phyloP scores from a whole-genome alignment of 176 grass and related monocot genomes.

The Aegilops bicornis region DNA sequence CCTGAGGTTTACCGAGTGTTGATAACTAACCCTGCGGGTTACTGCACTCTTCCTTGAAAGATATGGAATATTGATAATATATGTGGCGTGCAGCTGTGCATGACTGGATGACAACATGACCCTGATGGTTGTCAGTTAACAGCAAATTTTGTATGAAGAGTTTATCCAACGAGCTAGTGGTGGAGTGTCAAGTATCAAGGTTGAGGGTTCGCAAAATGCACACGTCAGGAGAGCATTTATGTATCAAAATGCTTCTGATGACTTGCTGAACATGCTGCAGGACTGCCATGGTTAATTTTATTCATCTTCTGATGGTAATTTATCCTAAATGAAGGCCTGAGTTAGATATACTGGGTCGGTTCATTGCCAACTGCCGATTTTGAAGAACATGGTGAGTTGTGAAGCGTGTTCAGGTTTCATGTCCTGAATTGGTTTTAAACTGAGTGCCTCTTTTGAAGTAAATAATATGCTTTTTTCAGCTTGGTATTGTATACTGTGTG shows the following conservation, averaged over 20 bases:
- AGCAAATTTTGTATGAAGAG: not conserved
- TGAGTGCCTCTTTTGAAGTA: not conserved
- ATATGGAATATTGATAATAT: not conserved
- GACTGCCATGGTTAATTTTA: slow-evolving; percentile 14
- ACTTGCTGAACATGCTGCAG: not conserved
- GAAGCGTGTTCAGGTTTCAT: not conserved
- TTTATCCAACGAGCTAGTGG: not conserved
- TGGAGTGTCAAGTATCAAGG: slow-evolving; percentile 26
- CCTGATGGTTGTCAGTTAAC: not conserved
- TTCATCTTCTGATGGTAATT: not conserved
- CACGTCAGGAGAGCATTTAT: not conserved
- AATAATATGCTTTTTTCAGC: not conserved
- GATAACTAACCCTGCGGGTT: slow-evolving; percentile 15
- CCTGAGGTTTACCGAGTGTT: slow-evolving; percentile 4
- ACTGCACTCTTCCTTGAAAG: slow-evolving; percentile 18
- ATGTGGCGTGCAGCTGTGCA: not conserved
- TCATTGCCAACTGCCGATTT: not conserved
- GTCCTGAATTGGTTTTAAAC: slow-evolving; percentile 1
- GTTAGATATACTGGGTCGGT: not conserved
- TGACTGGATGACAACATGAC: not conserved
- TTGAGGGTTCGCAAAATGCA: not conserved
- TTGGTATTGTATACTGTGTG: not conserved
- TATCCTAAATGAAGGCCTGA: not conserved
- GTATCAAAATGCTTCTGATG: slow-evolving; percentile 1
- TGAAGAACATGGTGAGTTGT: not conserved